Conservation (phyloP, 208 protist genomes). For the Acanthamoeba royreba region DNA sequence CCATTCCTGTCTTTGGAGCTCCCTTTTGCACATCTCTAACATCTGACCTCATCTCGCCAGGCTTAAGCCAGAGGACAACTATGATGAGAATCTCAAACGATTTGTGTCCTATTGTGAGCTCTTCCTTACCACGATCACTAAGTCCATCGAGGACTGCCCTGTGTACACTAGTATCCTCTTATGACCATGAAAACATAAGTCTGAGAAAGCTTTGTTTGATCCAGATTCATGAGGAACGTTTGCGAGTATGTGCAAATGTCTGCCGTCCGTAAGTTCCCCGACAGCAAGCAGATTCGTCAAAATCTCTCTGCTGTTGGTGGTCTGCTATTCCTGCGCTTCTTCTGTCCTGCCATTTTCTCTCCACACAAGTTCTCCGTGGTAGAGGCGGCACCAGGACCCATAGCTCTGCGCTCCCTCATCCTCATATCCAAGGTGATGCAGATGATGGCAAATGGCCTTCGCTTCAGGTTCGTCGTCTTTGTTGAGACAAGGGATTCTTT, state of each 20-base stretch:
- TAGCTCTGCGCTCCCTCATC: constrained; percentile 26
- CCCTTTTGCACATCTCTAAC: too few relatives aligned
- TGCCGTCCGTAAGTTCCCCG: constrained; percentile 39
- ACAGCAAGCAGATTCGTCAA: constrained; percentile 44
- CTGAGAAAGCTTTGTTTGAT: not conserved
- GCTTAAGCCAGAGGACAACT: constrained; percentile 20
- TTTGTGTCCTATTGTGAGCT: not conserved
- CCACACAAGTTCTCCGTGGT: constrained; percentile 59
- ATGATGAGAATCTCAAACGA: not conserved
- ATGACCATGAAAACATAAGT: not conserved
- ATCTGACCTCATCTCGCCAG: not conserved
- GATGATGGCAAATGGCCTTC: constrained; percentile 46
- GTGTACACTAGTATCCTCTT: not conserved
- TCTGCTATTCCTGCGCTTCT: constrained; percentile 73
- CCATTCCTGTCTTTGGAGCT: not conserved
- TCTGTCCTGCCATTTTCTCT: constrained; percentile 65
- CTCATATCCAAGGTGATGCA: constrained; percentile 55
- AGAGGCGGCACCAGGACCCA: constrained; percentile 12
- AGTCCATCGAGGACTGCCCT: constrained; percentile 43
- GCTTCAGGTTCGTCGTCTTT: constrained; percentile 8
- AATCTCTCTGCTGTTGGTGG: constrained; percentile 49
- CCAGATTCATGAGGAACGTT: not conserved
- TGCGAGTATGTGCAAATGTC: constrained; percentile 39
- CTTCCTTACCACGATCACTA: constrained; percentile 31
- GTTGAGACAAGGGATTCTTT: too few relatives aligned